Conservation (phyloP, 352 stramenopile genomes). For the Pythium brassicae region DNA sequence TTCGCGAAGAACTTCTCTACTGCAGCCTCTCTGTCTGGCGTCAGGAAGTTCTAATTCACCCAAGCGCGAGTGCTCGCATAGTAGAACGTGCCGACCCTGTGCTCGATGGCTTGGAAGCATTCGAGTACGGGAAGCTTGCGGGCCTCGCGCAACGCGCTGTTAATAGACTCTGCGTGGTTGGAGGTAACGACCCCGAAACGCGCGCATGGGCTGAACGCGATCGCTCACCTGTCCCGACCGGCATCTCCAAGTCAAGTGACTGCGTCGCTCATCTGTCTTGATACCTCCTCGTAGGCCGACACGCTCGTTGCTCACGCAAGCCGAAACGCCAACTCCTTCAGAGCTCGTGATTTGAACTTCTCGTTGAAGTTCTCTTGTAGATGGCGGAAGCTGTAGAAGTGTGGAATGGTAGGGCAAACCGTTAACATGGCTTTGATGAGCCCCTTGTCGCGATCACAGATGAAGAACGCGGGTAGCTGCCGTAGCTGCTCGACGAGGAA, state of each 20-base stretch:
- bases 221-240: background rate
- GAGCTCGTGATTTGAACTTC: constrained; percentile 6
- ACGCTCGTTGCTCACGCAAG: background rate
- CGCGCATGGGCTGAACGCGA: constrained; percentile 4
- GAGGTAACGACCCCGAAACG: constrained; percentile 6
- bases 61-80: background rate
- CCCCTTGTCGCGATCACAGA: background rate
- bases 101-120: constrained; percentile 9
- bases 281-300: too few species aligned
- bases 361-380: constrained; percentile 14
- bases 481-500: background rate
- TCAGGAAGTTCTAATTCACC: too few species aligned
- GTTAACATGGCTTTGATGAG: background rate
- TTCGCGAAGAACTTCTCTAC: too few species aligned
- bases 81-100: background rate
- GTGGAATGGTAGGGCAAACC: background rate
- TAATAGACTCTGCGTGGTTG: constrained; percentile 9
- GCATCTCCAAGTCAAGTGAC: too few species aligned
- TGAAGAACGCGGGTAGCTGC: background rate
- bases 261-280: too few species aligned
- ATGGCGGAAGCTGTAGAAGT: constrained; percentile 12
- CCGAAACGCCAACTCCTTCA: background rate
- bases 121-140: constrained; percentile 1
- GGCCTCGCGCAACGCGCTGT: background rate
- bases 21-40: too few species aligned